phyloP scores from a whole-genome alignment of 129 eudicot genomes.

The Escallonia herrerae region DNA sequence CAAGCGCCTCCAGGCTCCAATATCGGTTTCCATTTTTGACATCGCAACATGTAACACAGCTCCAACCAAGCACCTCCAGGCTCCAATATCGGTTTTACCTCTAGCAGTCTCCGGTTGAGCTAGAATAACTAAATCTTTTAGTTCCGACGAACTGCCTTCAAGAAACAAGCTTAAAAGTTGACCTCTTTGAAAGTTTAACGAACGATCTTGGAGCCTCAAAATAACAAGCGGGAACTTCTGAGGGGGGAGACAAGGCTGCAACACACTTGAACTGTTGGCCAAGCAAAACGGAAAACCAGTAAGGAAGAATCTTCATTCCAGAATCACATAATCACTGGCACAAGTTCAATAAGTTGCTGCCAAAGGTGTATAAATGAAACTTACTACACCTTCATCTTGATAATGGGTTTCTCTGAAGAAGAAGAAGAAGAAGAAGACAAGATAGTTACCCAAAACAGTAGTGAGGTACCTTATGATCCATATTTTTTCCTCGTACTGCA shows the following conservation, averaged over 20 bases:
- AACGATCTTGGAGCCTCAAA: constrained; percentile 24
- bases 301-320: not conserved
- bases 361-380: not conserved
- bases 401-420: not conserved
- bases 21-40: not conserved
- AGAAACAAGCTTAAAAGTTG: not conserved
- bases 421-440: no score
- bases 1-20: not conserved
- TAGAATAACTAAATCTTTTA: not conserved
- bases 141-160: not conserved
- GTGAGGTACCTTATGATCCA: constrained; percentile 51
- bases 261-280: constrained; percentile 67
- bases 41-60: no score
- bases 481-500: constrained; percentile 65
- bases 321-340: not conserved
- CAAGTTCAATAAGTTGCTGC: not conserved
- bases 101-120: not conserved
- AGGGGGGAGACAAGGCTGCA: constrained; percentile 44
- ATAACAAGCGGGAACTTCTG: constrained; percentile 41
- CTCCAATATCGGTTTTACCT: not conserved
- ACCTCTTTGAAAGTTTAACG: not conserved
- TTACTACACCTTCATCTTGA: not conserved
- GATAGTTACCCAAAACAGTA: not conserved
- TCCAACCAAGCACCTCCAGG: no score
- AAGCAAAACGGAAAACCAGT: not conserved